These are phyloP conservation scores for Annona cherimola DNA, from an alignment of 164 flowering plant species.

Conservation along the genomic window DNA sequence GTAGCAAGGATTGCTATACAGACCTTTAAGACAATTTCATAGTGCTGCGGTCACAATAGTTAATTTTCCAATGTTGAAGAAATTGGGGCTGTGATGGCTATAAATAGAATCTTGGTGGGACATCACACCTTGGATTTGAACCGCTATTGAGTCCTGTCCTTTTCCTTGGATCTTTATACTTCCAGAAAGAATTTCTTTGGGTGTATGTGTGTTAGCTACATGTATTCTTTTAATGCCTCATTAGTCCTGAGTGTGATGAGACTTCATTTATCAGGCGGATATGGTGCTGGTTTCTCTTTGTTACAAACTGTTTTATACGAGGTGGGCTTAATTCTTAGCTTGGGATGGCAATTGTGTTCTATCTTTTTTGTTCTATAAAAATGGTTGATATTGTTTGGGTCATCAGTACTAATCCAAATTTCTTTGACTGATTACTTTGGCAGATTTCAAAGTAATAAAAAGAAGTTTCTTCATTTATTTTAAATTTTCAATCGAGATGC, in stretches of 20 bases:
- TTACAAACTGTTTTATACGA: background rate
- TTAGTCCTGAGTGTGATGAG: too few relatives aligned
- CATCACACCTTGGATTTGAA: background rate
- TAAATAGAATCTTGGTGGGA: background rate
- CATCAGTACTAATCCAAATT: background rate
- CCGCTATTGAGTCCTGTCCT: background rate
- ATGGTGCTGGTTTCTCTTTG: too few relatives aligned
- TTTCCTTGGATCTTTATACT: background rate
- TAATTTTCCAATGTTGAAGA: background rate
- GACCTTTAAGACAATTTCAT: background rate
- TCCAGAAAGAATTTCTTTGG: background rate
- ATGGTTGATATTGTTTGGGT: background rate
- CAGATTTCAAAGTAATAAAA: background rate
- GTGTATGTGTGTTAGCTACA: background rate
- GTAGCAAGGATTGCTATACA: constrained; percentile 1
- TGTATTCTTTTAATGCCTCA: background rate
- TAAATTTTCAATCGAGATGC: too few relatives aligned
- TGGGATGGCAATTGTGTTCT: background rate
- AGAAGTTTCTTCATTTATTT: background rate
- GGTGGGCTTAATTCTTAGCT: background rate
- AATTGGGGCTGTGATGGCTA: background rate
- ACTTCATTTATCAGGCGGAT: too few relatives aligned
- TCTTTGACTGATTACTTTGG: background rate
- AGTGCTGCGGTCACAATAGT: background rate
- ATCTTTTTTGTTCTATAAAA: background rate